Evolutionary conservation across 106 monocot species (phyloP).

Genomic region (Allium cepa): DNA sequence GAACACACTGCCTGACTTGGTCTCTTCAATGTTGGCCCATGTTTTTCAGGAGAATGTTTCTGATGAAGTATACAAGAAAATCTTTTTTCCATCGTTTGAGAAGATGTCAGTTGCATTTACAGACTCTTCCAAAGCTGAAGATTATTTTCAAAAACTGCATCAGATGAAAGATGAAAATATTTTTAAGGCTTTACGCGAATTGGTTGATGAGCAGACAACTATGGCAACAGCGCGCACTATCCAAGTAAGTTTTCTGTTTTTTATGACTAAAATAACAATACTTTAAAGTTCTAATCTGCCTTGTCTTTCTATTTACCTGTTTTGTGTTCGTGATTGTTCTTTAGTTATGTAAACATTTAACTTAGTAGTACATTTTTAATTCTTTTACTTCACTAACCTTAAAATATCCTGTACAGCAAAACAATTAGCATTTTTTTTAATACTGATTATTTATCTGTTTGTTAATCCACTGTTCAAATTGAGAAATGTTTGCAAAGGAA

Average conservation of each 20-base stretch:
- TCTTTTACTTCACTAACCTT: too few species aligned
- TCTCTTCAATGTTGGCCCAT: background rate
- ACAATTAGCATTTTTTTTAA: too few species aligned
- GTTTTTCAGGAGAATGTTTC: conserved; percentile 46
- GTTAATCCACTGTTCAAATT: too few species aligned
- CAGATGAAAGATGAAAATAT: conserved; percentile 81
- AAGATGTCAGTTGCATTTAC: conserved; percentile 62
- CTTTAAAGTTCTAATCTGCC: too few species aligned
- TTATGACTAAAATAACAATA: background rate
- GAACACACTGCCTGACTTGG: too few species aligned
- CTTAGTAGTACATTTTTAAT: too few species aligned
- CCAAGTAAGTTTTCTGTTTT: conserved; percentile 31
- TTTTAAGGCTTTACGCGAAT: conserved; percentile 58
- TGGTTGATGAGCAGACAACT: conserved; percentile 46
- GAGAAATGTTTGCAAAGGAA: too few species aligned
- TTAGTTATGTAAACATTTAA: too few species aligned
- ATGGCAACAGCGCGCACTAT: conserved; percentile 19
- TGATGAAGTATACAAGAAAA: conserved; percentile 38
- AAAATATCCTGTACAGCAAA: too few species aligned
- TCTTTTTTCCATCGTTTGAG: conserved; percentile 33
- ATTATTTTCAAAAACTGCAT: conserved; percentile 70
- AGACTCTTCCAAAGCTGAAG: conserved; percentile 58
- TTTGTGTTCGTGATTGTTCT: too few species aligned
- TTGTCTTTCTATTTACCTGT: too few species aligned
- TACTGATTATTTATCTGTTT: too few species aligned